phyloP scores from a whole-genome alignment of 169 alveolate genomes.

The Prorocentrum cordatum region DNA sequence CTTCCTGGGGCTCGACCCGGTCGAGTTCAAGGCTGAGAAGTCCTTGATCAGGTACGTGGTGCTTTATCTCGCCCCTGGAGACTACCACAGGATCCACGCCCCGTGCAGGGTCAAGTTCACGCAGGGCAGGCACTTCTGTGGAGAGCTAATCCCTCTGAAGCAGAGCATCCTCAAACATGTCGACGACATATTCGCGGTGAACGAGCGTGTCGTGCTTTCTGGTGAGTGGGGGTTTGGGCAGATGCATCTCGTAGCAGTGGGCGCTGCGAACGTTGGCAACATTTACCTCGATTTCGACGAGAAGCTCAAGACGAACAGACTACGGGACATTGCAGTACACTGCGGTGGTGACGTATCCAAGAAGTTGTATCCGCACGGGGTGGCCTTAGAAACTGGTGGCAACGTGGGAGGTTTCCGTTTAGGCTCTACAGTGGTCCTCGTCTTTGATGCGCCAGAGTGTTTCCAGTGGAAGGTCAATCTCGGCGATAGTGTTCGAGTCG shows the following conservation, averaged over 20 bases:
- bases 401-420: not conserved
- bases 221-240: not conserved
- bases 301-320: not conserved
- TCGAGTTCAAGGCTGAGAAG: too few species aligned
- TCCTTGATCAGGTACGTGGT: too few species aligned
- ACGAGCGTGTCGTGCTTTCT: not conserved
- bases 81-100: not conserved
- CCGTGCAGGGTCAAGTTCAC: not conserved
- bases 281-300: not conserved
- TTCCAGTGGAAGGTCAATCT: too few species aligned
- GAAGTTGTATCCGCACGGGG: too few species aligned
- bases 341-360: not conserved
- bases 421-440: not conserved
- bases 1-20: too few species aligned
- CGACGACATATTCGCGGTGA: not conserved
- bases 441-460: not conserved
- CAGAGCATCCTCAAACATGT: too few species aligned
- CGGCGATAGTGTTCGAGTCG: too few species aligned
- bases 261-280: not conserved
- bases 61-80: not conserved
- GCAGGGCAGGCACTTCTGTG: too few species aligned
- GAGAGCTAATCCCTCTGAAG: too few species aligned
- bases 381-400: too few species aligned
- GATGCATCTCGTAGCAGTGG: not conserved
- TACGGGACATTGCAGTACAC: not conserved